Evolutionary conservation across 345 rosid genomes (phyloP).

Genomic region (Bruguiera sexangula): DNA sequence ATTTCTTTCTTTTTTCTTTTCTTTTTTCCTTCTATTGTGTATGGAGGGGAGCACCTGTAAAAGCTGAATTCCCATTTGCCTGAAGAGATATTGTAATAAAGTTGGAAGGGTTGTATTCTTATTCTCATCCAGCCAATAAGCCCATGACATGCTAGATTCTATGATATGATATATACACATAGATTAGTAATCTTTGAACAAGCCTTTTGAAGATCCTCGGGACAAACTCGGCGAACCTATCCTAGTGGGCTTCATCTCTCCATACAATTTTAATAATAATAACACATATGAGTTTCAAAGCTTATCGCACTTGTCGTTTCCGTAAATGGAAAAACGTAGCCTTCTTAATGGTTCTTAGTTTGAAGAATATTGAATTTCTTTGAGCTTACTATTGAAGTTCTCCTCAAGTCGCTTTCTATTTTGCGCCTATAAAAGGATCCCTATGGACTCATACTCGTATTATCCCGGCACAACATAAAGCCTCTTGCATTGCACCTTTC

Average conservation of each 20-base stretch:
- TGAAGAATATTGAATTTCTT: constrained; percentile 25
- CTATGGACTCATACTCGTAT: not conserved
- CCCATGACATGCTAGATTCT: constrained; percentile 34
- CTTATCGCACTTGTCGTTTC: constrained; percentile 26
- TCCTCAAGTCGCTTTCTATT: not conserved
- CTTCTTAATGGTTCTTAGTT: not conserved
- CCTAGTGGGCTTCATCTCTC: constrained; percentile 5
- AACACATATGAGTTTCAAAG: constrained; percentile 4
- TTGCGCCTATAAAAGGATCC: constrained; percentile 15
- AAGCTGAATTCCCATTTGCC: constrained; percentile 43
- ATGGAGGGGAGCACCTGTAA: constrained; percentile 36
- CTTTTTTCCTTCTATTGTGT: constrained; percentile 4
- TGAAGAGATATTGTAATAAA: constrained; percentile 28
- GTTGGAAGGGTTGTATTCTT: constrained; percentile 28
- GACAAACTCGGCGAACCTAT: constrained; percentile 1
- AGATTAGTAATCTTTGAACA: not conserved
- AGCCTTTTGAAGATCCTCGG: not conserved
- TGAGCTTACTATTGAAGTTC: constrained; percentile 25
- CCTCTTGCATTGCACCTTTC: too few relatives aligned
- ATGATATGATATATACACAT: not conserved
- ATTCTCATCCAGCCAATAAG: constrained; percentile 33
- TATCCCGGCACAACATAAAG: not conserved
- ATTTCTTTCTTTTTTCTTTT: not conserved
- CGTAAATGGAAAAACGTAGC: not conserved
- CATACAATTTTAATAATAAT: not conserved